phyloP scores from a whole-genome alignment of 2,329 filamentous ascomycete genomes.

The Sporothrix dimorphospora region DNA sequence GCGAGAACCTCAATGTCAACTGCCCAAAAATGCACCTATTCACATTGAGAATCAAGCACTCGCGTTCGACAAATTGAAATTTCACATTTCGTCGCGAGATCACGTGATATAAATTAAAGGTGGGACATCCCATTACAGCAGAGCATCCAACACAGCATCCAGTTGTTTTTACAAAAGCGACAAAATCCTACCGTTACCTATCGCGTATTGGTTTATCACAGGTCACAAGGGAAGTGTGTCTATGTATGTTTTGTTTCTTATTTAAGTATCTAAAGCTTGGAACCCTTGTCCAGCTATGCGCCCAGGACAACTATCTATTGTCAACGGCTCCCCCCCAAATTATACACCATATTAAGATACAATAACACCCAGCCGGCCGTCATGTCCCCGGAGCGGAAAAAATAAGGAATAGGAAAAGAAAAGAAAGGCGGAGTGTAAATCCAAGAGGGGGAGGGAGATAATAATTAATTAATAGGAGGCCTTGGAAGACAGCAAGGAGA shows the following conservation, averaged over 20 bases:
- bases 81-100: conserved; percentile 8
- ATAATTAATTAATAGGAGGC: conserved; percentile 26
- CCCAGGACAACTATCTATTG: conserved; percentile 23
- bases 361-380: conserved; percentile 18
- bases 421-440: conserved; percentile 17
- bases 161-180: no score
- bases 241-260: not conserved
- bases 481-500: conserved; percentile 14
- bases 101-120: not conserved
- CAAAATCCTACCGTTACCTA: no score
- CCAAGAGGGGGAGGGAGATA: not conserved
- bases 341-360: conserved; percentile 33
- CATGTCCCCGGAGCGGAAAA: conserved; percentile 20
- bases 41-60: not conserved
- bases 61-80: not conserved
- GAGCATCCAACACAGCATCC: no score
- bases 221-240: not conserved
- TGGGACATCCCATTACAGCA: not conserved
- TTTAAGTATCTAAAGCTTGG: conserved; percentile 8
- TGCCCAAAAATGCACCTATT: not conserved
- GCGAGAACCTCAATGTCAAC: not conserved
- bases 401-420: conserved; percentile 10
- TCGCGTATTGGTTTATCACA: not conserved
- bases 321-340: conserved; percentile 18
- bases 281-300: conserved; percentile 23